These are phyloP conservation scores for Prototheca wickerhamii DNA, from an alignment of 163 green algal genomes.

Conservation along the genomic window DNA sequence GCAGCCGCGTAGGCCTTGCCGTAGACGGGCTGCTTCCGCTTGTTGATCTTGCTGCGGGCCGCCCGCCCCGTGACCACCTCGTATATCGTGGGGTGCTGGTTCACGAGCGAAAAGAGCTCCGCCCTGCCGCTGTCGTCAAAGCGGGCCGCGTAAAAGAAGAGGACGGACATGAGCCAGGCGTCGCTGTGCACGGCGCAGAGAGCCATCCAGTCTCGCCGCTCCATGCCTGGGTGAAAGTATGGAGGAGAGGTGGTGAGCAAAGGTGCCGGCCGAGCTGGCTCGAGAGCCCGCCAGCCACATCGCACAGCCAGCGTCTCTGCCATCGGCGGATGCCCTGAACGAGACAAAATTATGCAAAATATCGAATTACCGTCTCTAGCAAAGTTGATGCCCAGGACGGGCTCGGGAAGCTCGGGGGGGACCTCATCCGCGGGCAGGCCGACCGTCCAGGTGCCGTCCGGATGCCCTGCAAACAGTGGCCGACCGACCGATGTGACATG, in stretches of 20 bases:
- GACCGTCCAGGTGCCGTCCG: slow-evolving; percentile 83
- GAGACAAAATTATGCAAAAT: slow-evolving; percentile 5
- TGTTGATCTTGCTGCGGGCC: slow-evolving; percentile 21
- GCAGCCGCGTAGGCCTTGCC: slow-evolving; percentile 10
- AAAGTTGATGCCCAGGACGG: slow-evolving; percentile 97
- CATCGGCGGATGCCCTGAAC: no score
- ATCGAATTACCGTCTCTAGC: slow-evolving; percentile 61
- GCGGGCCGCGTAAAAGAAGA: slow-evolving; percentile 91
- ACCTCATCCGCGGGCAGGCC: slow-evolving; percentile 94
- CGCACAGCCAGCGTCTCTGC: background rate
- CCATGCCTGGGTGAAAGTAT: slow-evolving; percentile 32
- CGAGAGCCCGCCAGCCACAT: slow-evolving; percentile 32
- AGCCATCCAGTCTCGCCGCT: slow-evolving; percentile 87
- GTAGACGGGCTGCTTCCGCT: slow-evolving; percentile 10
- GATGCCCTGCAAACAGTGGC: slow-evolving; percentile 42
- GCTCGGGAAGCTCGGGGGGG: slow-evolving; percentile 91
- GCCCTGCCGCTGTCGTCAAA: slow-evolving; percentile 60
- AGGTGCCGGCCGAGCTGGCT: background rate
- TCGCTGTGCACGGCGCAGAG: slow-evolving; percentile 96
- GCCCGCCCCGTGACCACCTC: slow-evolving; percentile 64
- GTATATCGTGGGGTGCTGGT: slow-evolving; percentile 76
- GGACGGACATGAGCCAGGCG: slow-evolving; percentile 86
- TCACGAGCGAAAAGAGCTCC: slow-evolving; percentile 81
- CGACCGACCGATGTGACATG: background rate
- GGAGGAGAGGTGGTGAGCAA: background rate